phyloP scores from a whole-genome alignment of 306 rosid genomes.

The Carpinus viminea region DNA sequence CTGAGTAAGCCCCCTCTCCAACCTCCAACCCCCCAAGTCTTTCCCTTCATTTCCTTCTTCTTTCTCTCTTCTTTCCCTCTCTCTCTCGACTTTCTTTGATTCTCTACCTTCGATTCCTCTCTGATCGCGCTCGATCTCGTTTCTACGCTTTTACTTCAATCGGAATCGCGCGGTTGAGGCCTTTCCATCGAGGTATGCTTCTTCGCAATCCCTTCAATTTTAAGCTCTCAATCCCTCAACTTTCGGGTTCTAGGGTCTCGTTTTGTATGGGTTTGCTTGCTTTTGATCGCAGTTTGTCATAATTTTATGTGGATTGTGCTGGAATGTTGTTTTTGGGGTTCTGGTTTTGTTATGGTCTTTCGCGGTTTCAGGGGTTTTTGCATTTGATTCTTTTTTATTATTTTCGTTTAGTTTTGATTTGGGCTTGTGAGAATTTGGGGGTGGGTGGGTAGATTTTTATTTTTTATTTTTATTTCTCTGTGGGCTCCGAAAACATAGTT shows the following conservation, averaged over 20 bases:
- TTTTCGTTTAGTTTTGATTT: too few species aligned
- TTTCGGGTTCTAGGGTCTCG: not conserved
- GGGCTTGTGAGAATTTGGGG: too few species aligned
- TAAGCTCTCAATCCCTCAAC: not conserved
- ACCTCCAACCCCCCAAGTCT: not conserved
- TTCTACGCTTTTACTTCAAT: not conserved
- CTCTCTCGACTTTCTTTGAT: not conserved
- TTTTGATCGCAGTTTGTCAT: not conserved
- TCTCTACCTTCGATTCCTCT: not conserved
- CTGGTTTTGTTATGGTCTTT: not conserved
- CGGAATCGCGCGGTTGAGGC: not conserved
- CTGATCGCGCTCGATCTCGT: not conserved
- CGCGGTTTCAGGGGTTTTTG: too few species aligned
- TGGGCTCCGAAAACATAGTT: not conserved
- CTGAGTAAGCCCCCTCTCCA: not conserved
- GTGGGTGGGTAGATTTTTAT: not conserved
- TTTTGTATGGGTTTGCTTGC: not conserved
- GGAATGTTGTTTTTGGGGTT: not conserved
- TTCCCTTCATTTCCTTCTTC: not conserved
- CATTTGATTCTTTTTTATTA: too few species aligned
- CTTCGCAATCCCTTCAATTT: not conserved
- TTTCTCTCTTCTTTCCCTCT: not conserved
- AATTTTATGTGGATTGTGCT: not conserved
- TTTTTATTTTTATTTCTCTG: not conserved
- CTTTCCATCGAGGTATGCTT: not conserved